Base-by-base conservation (phyloP, 2,329 filamentous ascomycete genomes). In the Penicillium occitanis region DNA sequence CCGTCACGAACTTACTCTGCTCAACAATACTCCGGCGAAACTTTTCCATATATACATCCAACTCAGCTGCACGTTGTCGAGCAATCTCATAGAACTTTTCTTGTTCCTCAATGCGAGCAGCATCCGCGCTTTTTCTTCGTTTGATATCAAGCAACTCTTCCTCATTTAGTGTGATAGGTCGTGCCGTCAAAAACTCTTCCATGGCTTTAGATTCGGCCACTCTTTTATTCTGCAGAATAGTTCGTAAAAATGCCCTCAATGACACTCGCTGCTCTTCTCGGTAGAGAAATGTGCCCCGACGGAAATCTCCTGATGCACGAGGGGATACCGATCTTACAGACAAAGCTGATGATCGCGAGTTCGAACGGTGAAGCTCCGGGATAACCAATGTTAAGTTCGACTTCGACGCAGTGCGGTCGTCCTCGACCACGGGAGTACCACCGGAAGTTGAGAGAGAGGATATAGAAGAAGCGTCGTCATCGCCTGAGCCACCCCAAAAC, bases 11-110 rank as follows among this genome's bases (percentile, higher is more conserved):
- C 88, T 78, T 79, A 92, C 89, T 96, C 80, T 81, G 83, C 76
- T 90, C 88, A 28, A 90, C 87, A 70, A 90, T 88, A 67, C 89
- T 87, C 68, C 86, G 80, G 57, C 88, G 82, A 76, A 90, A 90
- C 67, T 86, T 86, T 79, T 99, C 95, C 95, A 99, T 99, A 76
- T 98, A 97, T 28, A 96, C 91, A 78, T 99, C 95, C 61, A 99
- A 84, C 74, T 98, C 95, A 5, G 91, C 90, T 1, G 95, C 95
- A 70, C 95, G 88, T 77, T 93, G 89, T 70, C 93, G 85, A 8
- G 95, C 95, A 74, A 99, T 93, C 76, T 99, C 94, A 77, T 97
- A 99, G 76, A 99, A 99, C 70, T 89, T 87, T 75, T 89, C 91
- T 76, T 99, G 95, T 78, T 99, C 95, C 73, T 96, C 91, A 62